A percentile compares a stretch with the other conserved stretches of the same genome.
phyloP scores from a whole-genome alignment of 495 filamentous ascomycete species.

The Talaromyces wortmannii region DNA sequence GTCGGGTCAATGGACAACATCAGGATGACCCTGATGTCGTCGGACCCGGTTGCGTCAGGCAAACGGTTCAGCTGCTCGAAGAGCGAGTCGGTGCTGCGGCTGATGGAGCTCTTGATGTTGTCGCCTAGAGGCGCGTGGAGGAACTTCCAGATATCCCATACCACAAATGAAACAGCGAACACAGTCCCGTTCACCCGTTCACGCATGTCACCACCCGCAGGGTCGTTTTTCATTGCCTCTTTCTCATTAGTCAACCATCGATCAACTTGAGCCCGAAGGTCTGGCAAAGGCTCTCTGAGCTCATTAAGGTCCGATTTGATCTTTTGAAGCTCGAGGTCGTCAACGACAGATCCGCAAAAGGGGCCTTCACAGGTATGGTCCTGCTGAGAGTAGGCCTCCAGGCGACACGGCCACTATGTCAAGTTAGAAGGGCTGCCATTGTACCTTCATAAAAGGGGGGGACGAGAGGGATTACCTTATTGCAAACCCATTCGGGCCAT shows the following conservation, averaged over 20 bases:
- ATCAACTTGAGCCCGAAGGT: conserved; percentile 34
- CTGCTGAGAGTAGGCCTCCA: neutral
- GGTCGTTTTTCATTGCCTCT: conserved; percentile 10
- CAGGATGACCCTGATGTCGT: conserved; percentile 40
- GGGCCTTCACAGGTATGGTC: conserved; percentile 1
- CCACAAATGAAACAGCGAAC: conserved; percentile 38
- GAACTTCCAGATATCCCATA: conserved; percentile 47
- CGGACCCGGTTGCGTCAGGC: conserved; percentile 25
- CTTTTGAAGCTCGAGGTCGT: conserved; percentile 22
- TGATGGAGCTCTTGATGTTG: conserved; percentile 28
- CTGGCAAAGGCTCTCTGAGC: conserved; percentile 16
- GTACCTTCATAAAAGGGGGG: neutral
- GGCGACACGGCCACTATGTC: conserved; percentile 3
- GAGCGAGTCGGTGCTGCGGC: conserved; percentile 35
- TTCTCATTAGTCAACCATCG: conserved; percentile 32
- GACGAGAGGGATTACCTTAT: conserved; percentile 19
- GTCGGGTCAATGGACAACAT: conserved; percentile 44
- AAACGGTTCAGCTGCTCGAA: conserved; percentile 35
- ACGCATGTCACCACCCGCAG: conserved; percentile 9
- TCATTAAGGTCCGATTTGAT: neutral
- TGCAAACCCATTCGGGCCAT: conserved; percentile 42
- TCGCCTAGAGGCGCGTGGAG: conserved; percentile 23
- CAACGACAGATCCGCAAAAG: conserved; percentile 30
- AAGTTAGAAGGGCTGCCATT: neutral
- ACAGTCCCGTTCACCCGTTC: conserved; percentile 25